Evolutionary conservation across 2,329 filamentous ascomycete genomes (phyloP).

Genomic region (Colletotrichum coccodes): DNA sequence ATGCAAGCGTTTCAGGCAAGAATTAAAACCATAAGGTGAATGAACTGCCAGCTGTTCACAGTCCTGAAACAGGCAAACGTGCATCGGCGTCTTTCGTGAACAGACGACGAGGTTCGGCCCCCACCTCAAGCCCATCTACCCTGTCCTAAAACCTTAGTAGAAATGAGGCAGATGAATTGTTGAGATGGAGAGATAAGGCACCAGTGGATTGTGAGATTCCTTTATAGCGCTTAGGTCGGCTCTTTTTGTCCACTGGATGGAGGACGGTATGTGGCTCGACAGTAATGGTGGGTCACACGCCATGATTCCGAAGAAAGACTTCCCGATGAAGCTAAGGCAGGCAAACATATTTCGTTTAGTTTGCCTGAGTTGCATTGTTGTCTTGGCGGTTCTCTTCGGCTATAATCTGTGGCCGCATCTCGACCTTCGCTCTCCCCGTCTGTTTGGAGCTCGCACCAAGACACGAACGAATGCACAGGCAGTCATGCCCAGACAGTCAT

Average conservation of each 20-base stretch:
- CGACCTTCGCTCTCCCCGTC: neutral
- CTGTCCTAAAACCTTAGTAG: neutral
- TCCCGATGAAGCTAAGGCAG: neutral
- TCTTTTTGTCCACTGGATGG: neutral
- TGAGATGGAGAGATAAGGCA: neutral
- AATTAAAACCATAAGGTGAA: conserved; percentile 19
- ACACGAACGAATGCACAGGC: too few relatives aligned
- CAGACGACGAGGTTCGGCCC: neutral
- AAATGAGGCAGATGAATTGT: neutral
- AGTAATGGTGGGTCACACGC: neutral
- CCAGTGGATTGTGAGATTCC: too few relatives aligned
- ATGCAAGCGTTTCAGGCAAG: conserved; percentile 12
- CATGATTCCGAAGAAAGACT: neutral
- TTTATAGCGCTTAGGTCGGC: neutral
- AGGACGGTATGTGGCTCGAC: neutral
- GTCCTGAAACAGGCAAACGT: conserved; percentile 1
- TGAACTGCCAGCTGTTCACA: neutral
- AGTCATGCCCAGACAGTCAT: too few relatives aligned
- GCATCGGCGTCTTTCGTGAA: neutral
- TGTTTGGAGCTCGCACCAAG: neutral
- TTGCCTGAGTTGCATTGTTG: neutral
- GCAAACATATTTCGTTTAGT: neutral
- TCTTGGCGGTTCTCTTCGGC: neutral
- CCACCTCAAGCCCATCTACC: conserved; percentile 2
- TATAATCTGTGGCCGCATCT: neutral